These are phyloP conservation scores for Solanum appendiculatum DNA, from an alignment of 257 asterid species.

Conservation along the genomic window DNA sequence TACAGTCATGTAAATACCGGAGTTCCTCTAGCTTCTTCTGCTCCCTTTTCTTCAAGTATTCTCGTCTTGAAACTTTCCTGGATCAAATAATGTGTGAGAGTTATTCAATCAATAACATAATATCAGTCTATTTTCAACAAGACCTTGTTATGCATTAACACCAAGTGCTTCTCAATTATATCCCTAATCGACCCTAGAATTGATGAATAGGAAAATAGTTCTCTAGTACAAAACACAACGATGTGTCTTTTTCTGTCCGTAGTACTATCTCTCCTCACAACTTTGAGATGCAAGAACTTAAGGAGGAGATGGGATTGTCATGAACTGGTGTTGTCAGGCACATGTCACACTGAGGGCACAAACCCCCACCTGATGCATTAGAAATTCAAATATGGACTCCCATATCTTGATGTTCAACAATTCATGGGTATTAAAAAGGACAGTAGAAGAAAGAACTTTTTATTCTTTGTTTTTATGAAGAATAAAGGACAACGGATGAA, in stretches of 20 bases:
- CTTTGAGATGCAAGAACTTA: neutral
- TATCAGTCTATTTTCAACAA: neutral
- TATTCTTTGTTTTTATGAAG: neutral
- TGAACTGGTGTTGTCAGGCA: neutral
- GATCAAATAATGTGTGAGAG: neutral
- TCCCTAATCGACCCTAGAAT: neutral
- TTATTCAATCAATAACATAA: neutral
- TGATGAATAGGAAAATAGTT: neutral
- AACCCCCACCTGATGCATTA: neutral
- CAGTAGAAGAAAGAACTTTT: neutral
- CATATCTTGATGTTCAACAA: neutral
- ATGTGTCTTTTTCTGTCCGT: neutral
- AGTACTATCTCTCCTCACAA: neutral
- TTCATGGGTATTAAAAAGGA: neutral
- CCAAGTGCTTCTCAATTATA: neutral
- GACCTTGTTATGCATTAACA: neutral
- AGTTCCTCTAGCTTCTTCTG: conserved; percentile 84
- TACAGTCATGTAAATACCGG: conserved; percentile 27
- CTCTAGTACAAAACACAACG: neutral
- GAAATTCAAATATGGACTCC: neutral
- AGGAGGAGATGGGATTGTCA: neutral
- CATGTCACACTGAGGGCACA: neutral
- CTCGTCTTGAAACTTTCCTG: conserved; percentile 81
- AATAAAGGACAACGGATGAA: neutral
- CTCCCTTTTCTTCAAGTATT: conserved; percentile 90